Evolutionary conservation across 305 asterid species (phyloP).

Genomic region (Euphrasia arctica): DNA sequence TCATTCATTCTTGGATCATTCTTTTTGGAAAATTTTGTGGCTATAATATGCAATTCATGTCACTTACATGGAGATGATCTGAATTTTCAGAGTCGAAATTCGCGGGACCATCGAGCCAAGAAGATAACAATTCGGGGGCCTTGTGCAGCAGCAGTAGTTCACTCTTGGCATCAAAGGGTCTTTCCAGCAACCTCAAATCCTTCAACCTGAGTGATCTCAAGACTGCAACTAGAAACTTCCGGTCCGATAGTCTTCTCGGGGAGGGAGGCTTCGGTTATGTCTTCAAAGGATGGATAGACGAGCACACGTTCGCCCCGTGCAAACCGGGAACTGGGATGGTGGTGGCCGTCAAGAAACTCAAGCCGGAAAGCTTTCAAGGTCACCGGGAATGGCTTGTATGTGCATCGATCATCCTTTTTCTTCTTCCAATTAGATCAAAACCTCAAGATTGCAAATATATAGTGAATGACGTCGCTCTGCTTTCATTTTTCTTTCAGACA

Average conservation of each 20-base stretch:
- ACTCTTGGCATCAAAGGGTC: conserved; percentile 22
- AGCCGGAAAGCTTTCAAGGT: conserved; percentile 71
- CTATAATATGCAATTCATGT: not conserved
- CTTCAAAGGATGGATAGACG: conserved; percentile 85
- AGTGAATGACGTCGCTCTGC: conserved; percentile 3
- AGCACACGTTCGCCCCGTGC: conserved; percentile 52
- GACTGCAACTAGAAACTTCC: conserved; percentile 65
- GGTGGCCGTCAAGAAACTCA: conserved; percentile 76
- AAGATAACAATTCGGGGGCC: conserved; percentile 27
- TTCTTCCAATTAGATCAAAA: not conserved
- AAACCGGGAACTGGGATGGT: conserved; percentile 66
- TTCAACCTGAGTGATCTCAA: conserved; percentile 61
- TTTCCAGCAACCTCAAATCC: conserved; percentile 51
- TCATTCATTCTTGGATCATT: not conserved
- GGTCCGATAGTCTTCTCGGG: conserved; percentile 69
- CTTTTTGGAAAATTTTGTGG: not conserved
- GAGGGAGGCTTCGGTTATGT: conserved; percentile 83
- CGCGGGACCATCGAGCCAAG: conserved; percentile 28
- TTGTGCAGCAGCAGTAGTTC: conserved; percentile 19
- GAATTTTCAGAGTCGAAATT: not conserved
- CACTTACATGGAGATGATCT: not conserved
- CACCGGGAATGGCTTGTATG: conserved; percentile 91
- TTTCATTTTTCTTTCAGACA: conserved; percentile 35
- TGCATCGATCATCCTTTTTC: not conserved
- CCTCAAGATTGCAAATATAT: not conserved